Evolutionary conservation across 768 basidiomycete genomes (phyloP), one percentile per base, ranked within the genome.

Genomic region (Amanita rimosa): DNA sequence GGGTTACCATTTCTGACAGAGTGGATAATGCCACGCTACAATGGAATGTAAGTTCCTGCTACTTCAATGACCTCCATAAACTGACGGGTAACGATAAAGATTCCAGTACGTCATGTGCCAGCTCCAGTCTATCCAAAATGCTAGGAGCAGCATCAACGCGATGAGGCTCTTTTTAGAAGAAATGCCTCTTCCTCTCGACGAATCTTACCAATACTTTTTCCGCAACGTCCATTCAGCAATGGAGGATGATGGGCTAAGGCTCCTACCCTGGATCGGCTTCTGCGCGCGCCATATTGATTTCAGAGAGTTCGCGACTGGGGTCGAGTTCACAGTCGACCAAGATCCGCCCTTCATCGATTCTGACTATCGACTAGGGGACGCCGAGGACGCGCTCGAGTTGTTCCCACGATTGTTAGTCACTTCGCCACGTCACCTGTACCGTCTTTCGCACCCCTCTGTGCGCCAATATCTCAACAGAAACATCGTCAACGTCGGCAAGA

Each of bases 121-220:
- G 26, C 24, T 46, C 9, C 35, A 26, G 9, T 37, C 35, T n/a
- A 27, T 46, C 21, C 24, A 46, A 17, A 46, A 27, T 9, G 46
- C 35, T 9, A 26, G 34, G 36, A 46, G 46, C 19, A 46, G 46
- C 21, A 46, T 46, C 21, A 46, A 29, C 37, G 34, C 35, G n/a
- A 31, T 46, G 29, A 37, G 21, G 35, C n/a, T 6, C 1, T 46
- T 24, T 36, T 27, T 46, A 21, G 14, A 26, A 24, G 36, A 36
- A 17, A 37, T 46, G 46, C 13, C 13, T n/a, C 19, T 16, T 1
- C 35, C 34, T 24, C 16, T 46, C 21, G 46, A 46, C 26, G 24
- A 10, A 11, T 19, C 46, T n/a, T 46, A 46, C 27, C 14, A 36
- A 17, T 38, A 26, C 34, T 24, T 46, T 16, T 46, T 46, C 19